These are phyloP conservation scores for Andrographis paniculata DNA, from an alignment of 305 asterid genomes.

Conservation along the genomic window DNA sequence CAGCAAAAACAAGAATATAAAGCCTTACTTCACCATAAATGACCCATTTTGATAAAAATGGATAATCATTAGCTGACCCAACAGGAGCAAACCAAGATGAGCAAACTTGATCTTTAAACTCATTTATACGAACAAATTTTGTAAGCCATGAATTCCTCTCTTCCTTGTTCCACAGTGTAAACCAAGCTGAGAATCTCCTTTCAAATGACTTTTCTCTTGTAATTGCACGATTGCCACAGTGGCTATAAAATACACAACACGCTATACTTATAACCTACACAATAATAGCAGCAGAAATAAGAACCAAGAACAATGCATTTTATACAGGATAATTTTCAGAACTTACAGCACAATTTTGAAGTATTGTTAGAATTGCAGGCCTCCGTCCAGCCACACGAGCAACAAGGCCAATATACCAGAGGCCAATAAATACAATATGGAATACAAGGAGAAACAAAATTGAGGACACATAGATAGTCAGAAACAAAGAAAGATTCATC, in stretches of 20 bases:
- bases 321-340: constrained; percentile 19
- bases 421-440: constrained; percentile 80
- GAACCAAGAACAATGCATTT: constrained; percentile 20
- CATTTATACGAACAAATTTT: constrained; percentile 73
- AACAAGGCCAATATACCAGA: constrained; percentile 94
- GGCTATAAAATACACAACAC: constrained; percentile 99
- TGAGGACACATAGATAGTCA: constrained; percentile 78
- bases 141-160: constrained; percentile 77
- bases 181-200: constrained; percentile 63
- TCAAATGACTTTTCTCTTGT: constrained; percentile 59
- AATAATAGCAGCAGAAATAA: constrained; percentile 33
- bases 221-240: constrained; percentile 92
- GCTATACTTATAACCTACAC: constrained; percentile 99
- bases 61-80: constrained; percentile 96
- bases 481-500: constrained; percentile 89
- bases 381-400: constrained; percentile 95
- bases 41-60: constrained; percentile 93
- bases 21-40: constrained; percentile 88
- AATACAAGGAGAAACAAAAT: constrained; percentile 85
- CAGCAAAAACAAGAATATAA: constrained; percentile 11
- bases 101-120: constrained; percentile 88
- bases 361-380: constrained; percentile 74
- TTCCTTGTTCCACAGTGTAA: constrained; percentile 70
- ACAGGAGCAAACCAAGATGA: constrained; percentile 99
- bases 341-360: constrained; percentile 97